Evolutionary conservation across 495 filamentous ascomycete species (phyloP).

Genomic region (Daldinia childiae): DNA sequence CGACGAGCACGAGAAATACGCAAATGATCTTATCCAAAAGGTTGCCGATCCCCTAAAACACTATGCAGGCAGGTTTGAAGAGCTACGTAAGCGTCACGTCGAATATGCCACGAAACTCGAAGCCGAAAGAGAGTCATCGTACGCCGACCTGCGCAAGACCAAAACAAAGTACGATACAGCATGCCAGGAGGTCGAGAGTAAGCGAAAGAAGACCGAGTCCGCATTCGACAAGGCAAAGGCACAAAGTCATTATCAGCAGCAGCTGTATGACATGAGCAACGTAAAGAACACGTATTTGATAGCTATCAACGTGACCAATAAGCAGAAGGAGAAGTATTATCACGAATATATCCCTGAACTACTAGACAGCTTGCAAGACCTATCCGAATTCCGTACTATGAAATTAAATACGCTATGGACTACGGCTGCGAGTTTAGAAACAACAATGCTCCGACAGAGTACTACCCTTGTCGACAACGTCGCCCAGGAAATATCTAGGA

Average conservation of each 20-base stretch:
- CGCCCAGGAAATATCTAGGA: conserved; percentile 83
- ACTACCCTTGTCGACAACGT: conserved; percentile 74
- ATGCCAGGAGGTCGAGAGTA: conserved; percentile 94
- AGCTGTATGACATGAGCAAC: conserved; percentile 93
- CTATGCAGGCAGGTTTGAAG: conserved; percentile 79
- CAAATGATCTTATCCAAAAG: conserved; percentile 74
- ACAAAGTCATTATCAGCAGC: conserved; percentile 87
- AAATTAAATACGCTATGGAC: conserved; percentile 90
- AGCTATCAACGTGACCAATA: conserved; percentile 93
- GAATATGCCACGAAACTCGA: conserved; percentile 90
- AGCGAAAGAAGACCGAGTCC: conserved; percentile 92
- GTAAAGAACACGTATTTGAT: conserved; percentile 98
- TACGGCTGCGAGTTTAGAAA: conserved; percentile 80
- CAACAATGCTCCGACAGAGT: conserved; percentile 73
- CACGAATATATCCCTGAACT: conserved; percentile 96
- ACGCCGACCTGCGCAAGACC: conserved; percentile 85
- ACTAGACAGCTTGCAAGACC: conserved; percentile 87
- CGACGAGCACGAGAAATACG: conserved; percentile 86
- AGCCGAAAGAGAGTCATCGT: conserved; percentile 83
- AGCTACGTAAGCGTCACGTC: conserved; percentile 88
- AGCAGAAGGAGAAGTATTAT: conserved; percentile 95
- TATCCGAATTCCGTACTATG: conserved; percentile 85
- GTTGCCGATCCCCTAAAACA: conserved; percentile 86
- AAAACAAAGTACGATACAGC: conserved; percentile 92
- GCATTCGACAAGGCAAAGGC: conserved; percentile 91